phyloP scores from a whole-genome alignment of 2,329 filamentous ascomycete species.

The Colletotrichum euphorbiae region DNA sequence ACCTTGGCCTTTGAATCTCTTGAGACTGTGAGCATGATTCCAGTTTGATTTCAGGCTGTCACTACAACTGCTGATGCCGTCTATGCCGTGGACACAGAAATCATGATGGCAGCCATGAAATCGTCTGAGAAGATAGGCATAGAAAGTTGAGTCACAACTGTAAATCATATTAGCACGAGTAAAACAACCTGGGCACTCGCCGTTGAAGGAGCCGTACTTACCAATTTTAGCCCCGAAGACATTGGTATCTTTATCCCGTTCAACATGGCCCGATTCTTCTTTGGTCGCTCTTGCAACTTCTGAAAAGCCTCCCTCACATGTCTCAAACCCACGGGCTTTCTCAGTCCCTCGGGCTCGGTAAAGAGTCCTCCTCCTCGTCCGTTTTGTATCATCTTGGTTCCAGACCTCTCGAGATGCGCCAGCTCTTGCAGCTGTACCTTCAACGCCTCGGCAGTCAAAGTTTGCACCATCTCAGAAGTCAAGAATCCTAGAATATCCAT shows the following conservation, averaged over 20 bases:
- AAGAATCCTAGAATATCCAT: slow-evolving; percentile 42
- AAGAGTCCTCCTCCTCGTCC: not conserved
- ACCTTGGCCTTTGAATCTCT: too few species aligned
- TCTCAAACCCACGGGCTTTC: slow-evolving; percentile 10
- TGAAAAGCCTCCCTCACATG: slow-evolving; percentile 29
- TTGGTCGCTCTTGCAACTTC: not conserved
- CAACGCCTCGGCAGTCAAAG: slow-evolving; percentile 29
- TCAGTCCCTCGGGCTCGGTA: not conserved
- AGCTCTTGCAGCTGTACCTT: slow-evolving; percentile 23
- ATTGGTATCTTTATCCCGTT: not conserved
- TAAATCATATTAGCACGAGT: not conserved
- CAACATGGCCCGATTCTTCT: slow-evolving; percentile 14
- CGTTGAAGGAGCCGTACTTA: not conserved
- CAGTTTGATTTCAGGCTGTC: too few species aligned
- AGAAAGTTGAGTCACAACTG: not conserved
- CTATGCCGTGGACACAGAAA: too few species aligned
- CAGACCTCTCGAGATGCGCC: not conserved
- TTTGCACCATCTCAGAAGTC: slow-evolving; percentile 43
- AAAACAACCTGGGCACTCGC: not conserved
- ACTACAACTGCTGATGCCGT: too few species aligned
- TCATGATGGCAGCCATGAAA: too few species aligned
- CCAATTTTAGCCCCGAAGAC: not conserved
- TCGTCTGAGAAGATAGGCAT: too few species aligned
- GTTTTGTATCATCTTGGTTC: not conserved
- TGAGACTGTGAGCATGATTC: too few species aligned